Percentiles rank a stretch among this genome's conserved stretches.
phyloP scores from a whole-genome alignment of 2,329 filamentous ascomycete genomes.

The Diaporthe velutina region DNA sequence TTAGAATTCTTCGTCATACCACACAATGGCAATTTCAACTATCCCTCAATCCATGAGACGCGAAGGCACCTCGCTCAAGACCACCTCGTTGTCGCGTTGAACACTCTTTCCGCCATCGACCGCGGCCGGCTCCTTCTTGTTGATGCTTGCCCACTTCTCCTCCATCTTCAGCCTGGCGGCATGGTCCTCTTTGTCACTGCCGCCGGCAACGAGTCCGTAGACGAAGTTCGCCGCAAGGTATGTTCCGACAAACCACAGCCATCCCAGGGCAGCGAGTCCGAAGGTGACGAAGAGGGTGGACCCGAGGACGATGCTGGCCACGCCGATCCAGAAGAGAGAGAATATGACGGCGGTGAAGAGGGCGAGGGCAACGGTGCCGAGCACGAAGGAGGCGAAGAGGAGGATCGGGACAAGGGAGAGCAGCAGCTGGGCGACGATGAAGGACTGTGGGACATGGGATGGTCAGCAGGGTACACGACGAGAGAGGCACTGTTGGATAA shows the following conservation, averaged over 20 bases:
- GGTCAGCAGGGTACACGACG: not conserved
- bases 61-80: no score
- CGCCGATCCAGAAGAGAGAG: conserved; percentile 75
- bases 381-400: conserved; percentile 76
- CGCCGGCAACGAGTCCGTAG: conserved; percentile 51
- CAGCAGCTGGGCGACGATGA: conserved; percentile 74
- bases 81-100: not conserved
- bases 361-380: conserved; percentile 73
- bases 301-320: conserved; percentile 76
- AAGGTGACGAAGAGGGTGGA: conserved; percentile 77
- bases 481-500: not conserved
- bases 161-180: conserved; percentile 8
- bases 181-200: conserved; percentile 44
- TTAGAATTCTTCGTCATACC: not conserved
- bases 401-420: conserved; percentile 76
- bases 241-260: conserved; percentile 74
- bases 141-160: conserved; percentile 36
- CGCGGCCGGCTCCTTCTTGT: not conserved
- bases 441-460: conserved; percentile 64
- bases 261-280: conserved; percentile 72
- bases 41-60: not conserved
- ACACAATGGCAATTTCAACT: no score
- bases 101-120: not conserved
- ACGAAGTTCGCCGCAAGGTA: conserved; percentile 65
- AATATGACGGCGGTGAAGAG: conserved; percentile 73